phyloP scores from a whole-genome alignment of 345 rosid species.

The Laguncularia racemosa region DNA sequence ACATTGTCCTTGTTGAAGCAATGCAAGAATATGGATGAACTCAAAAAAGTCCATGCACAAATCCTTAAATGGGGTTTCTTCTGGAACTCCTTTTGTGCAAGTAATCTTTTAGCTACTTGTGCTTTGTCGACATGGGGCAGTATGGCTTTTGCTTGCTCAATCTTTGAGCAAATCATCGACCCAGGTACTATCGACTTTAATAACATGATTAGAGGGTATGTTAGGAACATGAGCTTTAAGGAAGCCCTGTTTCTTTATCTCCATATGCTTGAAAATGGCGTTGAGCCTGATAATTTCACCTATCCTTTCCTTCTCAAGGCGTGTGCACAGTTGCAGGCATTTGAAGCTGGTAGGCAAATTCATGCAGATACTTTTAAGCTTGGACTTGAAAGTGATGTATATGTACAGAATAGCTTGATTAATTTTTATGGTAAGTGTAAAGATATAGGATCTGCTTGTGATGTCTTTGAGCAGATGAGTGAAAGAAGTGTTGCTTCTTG shows the following conservation, averaged over 20 bases:
- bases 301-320: constrained; percentile 31
- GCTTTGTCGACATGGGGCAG: constrained; percentile 36
- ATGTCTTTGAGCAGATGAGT: constrained; percentile 22
- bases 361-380: constrained; percentile 25
- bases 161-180: constrained; percentile 23
- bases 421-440: constrained; percentile 35
- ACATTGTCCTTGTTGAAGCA: constrained; percentile 44
- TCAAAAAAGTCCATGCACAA: constrained; percentile 46
- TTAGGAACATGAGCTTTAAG: constrained; percentile 13
- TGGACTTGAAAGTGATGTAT: constrained; percentile 24
- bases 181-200: constrained; percentile 31
- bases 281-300: constrained; percentile 31
- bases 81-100: constrained; percentile 24
- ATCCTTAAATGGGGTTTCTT: constrained; percentile 37
- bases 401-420: constrained; percentile 31
- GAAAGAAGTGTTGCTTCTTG: constrained; percentile 31
- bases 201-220: constrained; percentile 26
- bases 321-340: constrained; percentile 19
- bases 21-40: constrained; percentile 44
- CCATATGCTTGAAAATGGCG: constrained; percentile 30
- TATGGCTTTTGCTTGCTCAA: constrained; percentile 32
- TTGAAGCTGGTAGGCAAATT: constrained; percentile 31
- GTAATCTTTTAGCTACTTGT: constrained; percentile 32
- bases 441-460: constrained; percentile 16
- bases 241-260: constrained; percentile 19